A percentile compares a stretch with the other conserved stretches of the same genome.
phyloP scores from a whole-genome alignment of 257 asterid species.

The Anisodus tanguticus region DNA sequence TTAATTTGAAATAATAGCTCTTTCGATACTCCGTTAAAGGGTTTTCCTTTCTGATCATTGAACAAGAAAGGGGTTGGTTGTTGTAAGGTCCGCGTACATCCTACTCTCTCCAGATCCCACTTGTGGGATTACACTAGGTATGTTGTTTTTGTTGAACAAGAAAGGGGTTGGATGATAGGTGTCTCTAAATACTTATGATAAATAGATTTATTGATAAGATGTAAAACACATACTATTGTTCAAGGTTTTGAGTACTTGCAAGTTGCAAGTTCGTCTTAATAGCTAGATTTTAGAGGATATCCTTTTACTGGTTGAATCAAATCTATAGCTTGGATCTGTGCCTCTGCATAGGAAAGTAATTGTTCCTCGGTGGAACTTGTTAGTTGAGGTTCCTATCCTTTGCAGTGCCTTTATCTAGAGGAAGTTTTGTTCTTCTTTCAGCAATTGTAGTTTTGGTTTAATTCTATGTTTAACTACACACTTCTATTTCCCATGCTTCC shows the following conservation, averaged over 20 bases:
- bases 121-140: too few species aligned
- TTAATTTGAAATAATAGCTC: not conserved
- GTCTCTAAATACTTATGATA: not conserved
- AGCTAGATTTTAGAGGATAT: constrained; percentile 13
- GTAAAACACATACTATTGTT: not conserved
- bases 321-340: not conserved
- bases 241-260: not conserved
- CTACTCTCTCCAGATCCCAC: too few species aligned
- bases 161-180: not conserved
- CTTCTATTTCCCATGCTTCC: constrained; percentile 1
- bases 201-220: not conserved
- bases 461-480: not conserved
- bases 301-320: not conserved
- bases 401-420: not conserved
- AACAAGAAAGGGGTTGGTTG: not conserved
- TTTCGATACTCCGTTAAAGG: not conserved
- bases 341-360: constrained; percentile 12
- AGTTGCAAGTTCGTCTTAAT: not conserved
- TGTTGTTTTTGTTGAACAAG: not conserved
- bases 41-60: not conserved
- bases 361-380: not conserved
- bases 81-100: too few species aligned
- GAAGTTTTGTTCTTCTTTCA: not conserved
- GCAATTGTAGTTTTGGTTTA: not conserved
- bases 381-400: not conserved